Evolutionary conservation across 257 asterid genomes (phyloP), one percentile per base, ranked within the genome.

Genomic region (Nicotiana tabacum): DNA sequence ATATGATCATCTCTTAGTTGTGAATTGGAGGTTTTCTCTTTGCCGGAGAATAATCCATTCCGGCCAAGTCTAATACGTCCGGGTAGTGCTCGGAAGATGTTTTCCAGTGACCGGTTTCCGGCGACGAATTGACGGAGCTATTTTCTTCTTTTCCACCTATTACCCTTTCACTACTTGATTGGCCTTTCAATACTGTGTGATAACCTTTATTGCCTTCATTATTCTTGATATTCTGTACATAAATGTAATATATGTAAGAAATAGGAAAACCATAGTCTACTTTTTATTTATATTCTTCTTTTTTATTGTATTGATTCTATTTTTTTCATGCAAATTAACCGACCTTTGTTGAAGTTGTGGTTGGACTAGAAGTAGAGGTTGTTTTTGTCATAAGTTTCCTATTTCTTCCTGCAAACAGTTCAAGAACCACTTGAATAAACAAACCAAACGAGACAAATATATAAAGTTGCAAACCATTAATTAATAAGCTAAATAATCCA

Each of bases 1-100:
- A 9, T 68, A 9, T 11, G 51, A 69, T 77, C 16, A 10, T 66
- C n/a, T 18, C 84, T 83, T 89, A 94, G 74, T 94, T 94, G 90
- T 94, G 97, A 86, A 91, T 91, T 0, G 97, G 97, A 85, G 97
- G 90, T 82, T 91, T 92, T 86, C 97, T 87, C 83, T 80, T 85
- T 11, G 98, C 93, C 77, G 88, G 97, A 57, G 98, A 91, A 89
- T 94, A 94, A 82, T 92, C 98, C 97, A 94, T 94, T 68, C 90
- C 96, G 10, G 94, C 92, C 39, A 94, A 68, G 86, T 94, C 98
- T 56, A 91, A 33, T 79, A 88, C 68, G 69, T 90, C 94, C 16
- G 95, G 94, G 74, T 88, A 88, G 6, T 76, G 87, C 39, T 88
- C 86, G 43, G 82, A 30, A 13, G 85, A 17, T 66, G 81, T 81